A percentile compares a stretch with the other conserved stretches of the same genome.
phyloP scores from a whole-genome alignment of 2,329 filamentous ascomycete genomes.

The Penicillium concentricum region DNA sequence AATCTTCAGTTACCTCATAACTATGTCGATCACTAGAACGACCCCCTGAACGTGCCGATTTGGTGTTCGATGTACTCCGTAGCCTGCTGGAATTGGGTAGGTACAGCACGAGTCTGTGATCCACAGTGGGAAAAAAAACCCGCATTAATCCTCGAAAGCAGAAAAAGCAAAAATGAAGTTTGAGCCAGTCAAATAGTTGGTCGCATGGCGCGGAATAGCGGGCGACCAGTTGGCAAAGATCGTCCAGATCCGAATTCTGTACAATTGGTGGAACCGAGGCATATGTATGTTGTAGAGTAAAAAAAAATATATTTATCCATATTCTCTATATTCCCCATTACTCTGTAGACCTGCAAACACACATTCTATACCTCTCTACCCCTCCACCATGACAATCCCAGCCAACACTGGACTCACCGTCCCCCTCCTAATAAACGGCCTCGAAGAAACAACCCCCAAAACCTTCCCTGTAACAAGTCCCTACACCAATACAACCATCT shows the following conservation, averaged over 20 bases:
- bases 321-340: not conserved
- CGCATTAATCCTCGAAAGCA: not conserved
- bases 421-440: conserved; percentile 41
- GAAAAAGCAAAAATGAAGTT: not conserved
- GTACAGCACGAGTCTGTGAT: not conserved
- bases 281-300: not conserved
- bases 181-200: not conserved
- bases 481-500: conserved; percentile 50
- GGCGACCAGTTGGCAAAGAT: not conserved
- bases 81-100: not conserved
- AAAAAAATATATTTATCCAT: not conserved
- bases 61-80: no score
- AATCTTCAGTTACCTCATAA: not conserved
- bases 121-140: not conserved
- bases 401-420: conserved; percentile 26
- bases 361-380: not conserved
- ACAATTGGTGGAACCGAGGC: not conserved
- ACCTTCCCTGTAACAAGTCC: conserved; percentile 55
- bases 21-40: not conserved
- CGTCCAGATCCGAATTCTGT: not conserved
- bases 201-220: not conserved
- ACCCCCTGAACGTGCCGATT: not conserved
- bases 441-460: conserved; percentile 29
- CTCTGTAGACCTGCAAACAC: not conserved
- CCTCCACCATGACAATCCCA: conserved; percentile 7